Base-by-base conservation (phyloP, 257 asterid genomes). In the Ilex aquifolium region DNA sequence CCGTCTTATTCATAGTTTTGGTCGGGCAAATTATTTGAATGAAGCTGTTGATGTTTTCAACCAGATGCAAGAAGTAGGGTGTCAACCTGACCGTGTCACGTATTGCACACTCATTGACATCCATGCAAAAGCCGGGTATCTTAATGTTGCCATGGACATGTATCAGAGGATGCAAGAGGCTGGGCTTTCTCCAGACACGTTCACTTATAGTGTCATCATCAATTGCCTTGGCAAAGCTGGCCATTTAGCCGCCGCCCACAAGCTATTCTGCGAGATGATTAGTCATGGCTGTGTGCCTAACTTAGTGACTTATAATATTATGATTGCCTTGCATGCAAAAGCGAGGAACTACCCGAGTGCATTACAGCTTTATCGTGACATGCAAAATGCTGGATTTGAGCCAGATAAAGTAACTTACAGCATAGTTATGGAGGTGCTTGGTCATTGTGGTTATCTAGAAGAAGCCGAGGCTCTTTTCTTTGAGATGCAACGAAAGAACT, bases 181-280 rank as follows among this genome's bases (percentile, higher is more conserved):
- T 5, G 99, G 99, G 54, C 97, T 92, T 68, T 87, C 99, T 39
- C 97, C 99, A 0, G 99, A 92, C 72, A 92, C 99, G 1, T 92
- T 89, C 86, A 92, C 99, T 65, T 92, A 89, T 62, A 83, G 99
- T n/a, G 97, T 92, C 31, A 92, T 92, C 64, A 92, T 92, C 56
- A 92, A 92, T 64, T 92, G 99, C 72, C 80, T 89, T 1, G 99
- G 99, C 42, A 92, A 92, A 85, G 97, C 94, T 1, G 99, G 99
- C 29, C 95, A 87, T 71, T 74, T 92, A 65, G 77, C 90, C 32
- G 84, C 83, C 17, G 96, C 99, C n/a, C 87, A 85, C 69, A 82
- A 79, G 70, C 79, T 92, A 15, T 92, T 92, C 55, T 80, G 85
- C 8, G 95, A 92, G 85, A 92, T 92, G 99, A 86, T 92, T 54